Percentiles rank a stretch among this genome's conserved stretches.
phyloP scores from a whole-genome alignment of 1,139 yeast genomes.

The Candida glucosophila region DNA sequence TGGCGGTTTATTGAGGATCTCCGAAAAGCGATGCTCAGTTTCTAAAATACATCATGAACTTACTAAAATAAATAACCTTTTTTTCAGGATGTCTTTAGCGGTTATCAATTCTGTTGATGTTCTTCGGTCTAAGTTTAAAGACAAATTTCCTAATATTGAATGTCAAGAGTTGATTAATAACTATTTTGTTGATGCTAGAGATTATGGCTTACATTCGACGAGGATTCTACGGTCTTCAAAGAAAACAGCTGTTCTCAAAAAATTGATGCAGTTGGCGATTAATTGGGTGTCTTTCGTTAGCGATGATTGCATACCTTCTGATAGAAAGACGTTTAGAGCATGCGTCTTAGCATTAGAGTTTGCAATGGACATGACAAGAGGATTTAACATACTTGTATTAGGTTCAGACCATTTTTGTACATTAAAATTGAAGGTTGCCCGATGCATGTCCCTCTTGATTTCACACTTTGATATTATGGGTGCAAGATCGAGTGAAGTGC shows the following conservation, averaged over 20 bases:
- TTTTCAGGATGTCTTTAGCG: conserved; percentile 61
- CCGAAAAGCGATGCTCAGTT: conserved; percentile 64
- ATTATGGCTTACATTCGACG: conserved; percentile 70
- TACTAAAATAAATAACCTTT: conserved; percentile 54
- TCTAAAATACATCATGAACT: conserved; percentile 71
- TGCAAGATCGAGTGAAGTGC: conserved; percentile 85
- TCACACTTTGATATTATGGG: conserved; percentile 99
- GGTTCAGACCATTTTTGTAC: conserved; percentile 68
- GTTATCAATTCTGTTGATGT: conserved; percentile 57
- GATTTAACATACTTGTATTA: conserved; percentile 77
- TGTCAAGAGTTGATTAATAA: conserved; percentile 74
- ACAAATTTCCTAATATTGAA: conserved; percentile 38
- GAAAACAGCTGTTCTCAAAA: conserved; percentile 63
- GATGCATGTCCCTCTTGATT: conserved; percentile 87
- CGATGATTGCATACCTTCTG: conserved; percentile 92
- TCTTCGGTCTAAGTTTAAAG: conserved; percentile 38
- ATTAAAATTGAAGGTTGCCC: conserved; percentile 78
- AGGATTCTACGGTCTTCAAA: conserved; percentile 56
- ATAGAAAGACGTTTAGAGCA: conserved; percentile 87
- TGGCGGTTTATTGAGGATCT: conserved; percentile 27
- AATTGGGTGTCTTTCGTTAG: conserved; percentile 92
- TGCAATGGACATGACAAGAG: conserved; percentile 92
- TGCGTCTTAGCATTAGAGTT: conserved; percentile 92
- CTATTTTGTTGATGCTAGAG: conserved; percentile 73
- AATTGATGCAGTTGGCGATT: conserved; percentile 66